Base-by-base conservation (phyloP, 306 rosid genomes). In the Aeschynomene evenia region DNA sequence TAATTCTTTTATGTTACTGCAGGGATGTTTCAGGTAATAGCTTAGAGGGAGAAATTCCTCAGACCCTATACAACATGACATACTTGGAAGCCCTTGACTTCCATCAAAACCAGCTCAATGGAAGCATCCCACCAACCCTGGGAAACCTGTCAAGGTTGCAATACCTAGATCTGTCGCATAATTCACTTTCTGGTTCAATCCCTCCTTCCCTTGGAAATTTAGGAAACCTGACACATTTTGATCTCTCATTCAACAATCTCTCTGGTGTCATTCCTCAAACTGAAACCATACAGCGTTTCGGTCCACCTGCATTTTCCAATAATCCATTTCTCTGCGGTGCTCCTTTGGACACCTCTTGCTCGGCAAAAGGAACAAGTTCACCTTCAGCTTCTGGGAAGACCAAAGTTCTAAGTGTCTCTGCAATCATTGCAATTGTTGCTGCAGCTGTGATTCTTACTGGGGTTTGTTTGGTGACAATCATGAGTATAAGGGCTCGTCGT, bases 351-450 rank as follows among this genome's bases (percentile, higher is more conserved):
- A 81, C 56, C 34, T 54, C 83, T 74, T 95, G 99, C 86, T 79
- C 88, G 22, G 80, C 24, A 43, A 80, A 42, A 2, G 86, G 87
- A 72, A 77, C 86, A 52, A 16, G 23, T 34, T 11, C 69, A 9
- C 48, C 78, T 70, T 60, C 88, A 15, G 42, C 65, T 42, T 66
- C 78, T 4, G 70, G 79, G 80, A 89, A 84, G 76, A 66, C 89
- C 33, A 84, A 83, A 64, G 77, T 74, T 72, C 89, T 95, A 15
- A 86, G 89, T 39, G 85, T 78, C 46, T 91, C 99, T 72, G 85
- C 87, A 63, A 91, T 95, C 71, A 66, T 95, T 31, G 99, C 96
- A 62, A 91, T 95, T 74, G 95, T 89, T 70, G 99, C 99, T 46
- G 99, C 99, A 46, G 95, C 89, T 34, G 56, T 89, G 72, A 95